Percentiles rank a stretch among this genome's conserved stretches.
phyloP scores from a whole-genome alignment of 2,329 filamentous ascomycete species.

The Penicillium sp. region DNA sequence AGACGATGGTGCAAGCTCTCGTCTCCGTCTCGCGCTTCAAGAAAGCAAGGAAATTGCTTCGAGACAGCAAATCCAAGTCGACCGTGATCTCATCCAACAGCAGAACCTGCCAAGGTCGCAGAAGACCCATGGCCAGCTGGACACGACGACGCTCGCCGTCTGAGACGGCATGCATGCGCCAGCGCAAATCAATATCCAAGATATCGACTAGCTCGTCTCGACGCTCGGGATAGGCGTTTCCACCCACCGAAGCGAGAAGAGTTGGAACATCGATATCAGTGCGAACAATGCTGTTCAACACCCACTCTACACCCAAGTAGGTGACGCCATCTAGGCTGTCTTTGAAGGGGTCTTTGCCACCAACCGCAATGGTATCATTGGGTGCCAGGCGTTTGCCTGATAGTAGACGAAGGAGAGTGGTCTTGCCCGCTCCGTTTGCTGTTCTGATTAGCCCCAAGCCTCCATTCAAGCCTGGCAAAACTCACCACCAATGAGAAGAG shows the following conservation, averaged over 20 bases:
- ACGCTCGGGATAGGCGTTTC: slow-evolving; percentile 76
- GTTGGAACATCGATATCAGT: slow-evolving; percentile 91
- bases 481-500: slow-evolving; percentile 80
- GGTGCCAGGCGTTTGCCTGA: slow-evolving; percentile 94
- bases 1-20: slow-evolving; percentile 86
- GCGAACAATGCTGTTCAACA: slow-evolving; percentile 92
- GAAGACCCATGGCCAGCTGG: slow-evolving; percentile 91
- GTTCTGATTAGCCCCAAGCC: slow-evolving; percentile 16
- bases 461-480: neutral
- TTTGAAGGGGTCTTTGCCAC: slow-evolving; percentile 88
- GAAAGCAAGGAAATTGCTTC: slow-evolving; percentile 82
- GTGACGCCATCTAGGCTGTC: slow-evolving; percentile 89
- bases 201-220: slow-evolving; percentile 85
- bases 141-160: slow-evolving; percentile 91
- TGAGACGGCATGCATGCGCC: slow-evolving; percentile 94
- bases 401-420: slow-evolving; percentile 89
- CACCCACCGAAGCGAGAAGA: slow-evolving; percentile 81
- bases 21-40: slow-evolving; percentile 82
- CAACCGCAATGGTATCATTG: slow-evolving; percentile 70
- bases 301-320: slow-evolving; percentile 97
- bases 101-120: slow-evolving; percentile 88
- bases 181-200: slow-evolving; percentile 85
- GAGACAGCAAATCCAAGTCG: slow-evolving; percentile 83
- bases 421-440: slow-evolving; percentile 96
- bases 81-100: slow-evolving; percentile 97